Evolutionary conservation across 345 rosid species (phyloP).

Genomic region (Conringia planisiliqua): DNA sequence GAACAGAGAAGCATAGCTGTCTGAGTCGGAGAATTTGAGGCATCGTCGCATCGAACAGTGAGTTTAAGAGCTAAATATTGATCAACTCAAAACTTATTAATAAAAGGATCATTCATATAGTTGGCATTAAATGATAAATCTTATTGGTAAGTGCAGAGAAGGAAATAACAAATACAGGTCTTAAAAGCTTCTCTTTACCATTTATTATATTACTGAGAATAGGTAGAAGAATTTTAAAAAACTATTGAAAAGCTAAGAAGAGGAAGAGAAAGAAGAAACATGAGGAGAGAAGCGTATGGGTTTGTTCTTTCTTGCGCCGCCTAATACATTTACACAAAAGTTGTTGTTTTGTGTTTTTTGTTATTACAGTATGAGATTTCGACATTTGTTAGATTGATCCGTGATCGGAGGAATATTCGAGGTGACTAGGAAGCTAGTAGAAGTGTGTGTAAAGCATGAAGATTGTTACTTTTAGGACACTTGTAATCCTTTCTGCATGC

Average conservation of each 20-base stretch:
- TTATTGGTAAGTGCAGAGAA: background rate
- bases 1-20: conserved; percentile 38
- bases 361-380: background rate
- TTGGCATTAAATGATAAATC: background rate
- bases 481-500: conserved; percentile 19
- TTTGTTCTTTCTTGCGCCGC: background rate
- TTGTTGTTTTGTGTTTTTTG: background rate
- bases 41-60: conserved; percentile 38
- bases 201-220: too few relatives aligned
- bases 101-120: background rate
- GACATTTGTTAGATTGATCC: background rate
- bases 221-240: too few relatives aligned
- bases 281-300: background rate
- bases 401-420: conserved; percentile 2
- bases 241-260: background rate
- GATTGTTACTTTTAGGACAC: conserved; percentile 9
- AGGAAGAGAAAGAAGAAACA: background rate
- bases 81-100: background rate
- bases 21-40: conserved; percentile 52
- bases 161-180: background rate
- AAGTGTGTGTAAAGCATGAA: background rate
- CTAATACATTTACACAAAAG: background rate
- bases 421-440: background rate
- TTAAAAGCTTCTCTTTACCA: background rate
- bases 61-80: background rate